These are phyloP conservation scores for Cyclanthera cordifolia DNA, from an alignment of 306 rosid genomes.

Conservation along the genomic window DNA sequence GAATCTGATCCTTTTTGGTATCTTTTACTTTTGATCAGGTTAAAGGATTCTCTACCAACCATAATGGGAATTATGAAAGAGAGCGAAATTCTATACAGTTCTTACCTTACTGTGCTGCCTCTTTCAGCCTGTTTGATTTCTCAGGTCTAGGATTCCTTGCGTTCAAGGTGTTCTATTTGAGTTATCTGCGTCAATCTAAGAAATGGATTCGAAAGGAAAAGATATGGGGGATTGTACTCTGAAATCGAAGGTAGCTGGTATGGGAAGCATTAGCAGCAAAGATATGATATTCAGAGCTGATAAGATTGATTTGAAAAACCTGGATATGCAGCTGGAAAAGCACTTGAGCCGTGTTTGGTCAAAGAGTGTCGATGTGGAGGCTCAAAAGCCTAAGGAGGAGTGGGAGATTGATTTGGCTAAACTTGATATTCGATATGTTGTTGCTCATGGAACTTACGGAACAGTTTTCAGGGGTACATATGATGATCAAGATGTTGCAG, in stretches of 20 bases:
- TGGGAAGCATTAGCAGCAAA: conserved; percentile 46
- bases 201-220: conserved; percentile 28
- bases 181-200: conserved; percentile 15
- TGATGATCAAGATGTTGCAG: conserved; percentile 79
- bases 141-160: background rate
- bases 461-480: conserved; percentile 69
- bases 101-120: background rate
- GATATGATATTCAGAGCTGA: conserved; percentile 90
- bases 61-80: conserved; percentile 4
- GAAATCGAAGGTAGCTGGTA: conserved; percentile 26
- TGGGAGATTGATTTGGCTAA: conserved; percentile 88
- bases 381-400: conserved; percentile 52
- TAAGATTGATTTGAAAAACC: conserved; percentile 62
- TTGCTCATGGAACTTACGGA: conserved; percentile 87
- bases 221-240: conserved; percentile 14
- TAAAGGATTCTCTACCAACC: background rate
- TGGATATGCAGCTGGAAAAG: conserved; percentile 88
- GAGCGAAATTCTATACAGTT: background rate
- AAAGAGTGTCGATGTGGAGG: conserved; percentile 26
- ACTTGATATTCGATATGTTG: conserved; percentile 48
- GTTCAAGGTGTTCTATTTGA: conserved; percentile 15
- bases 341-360: conserved; percentile 88
- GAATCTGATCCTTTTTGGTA: no score
- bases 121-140: background rate
- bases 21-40: background rate